Conservation (phyloP, 306 rosid genomes). For the Cercis canadensis region DNA sequence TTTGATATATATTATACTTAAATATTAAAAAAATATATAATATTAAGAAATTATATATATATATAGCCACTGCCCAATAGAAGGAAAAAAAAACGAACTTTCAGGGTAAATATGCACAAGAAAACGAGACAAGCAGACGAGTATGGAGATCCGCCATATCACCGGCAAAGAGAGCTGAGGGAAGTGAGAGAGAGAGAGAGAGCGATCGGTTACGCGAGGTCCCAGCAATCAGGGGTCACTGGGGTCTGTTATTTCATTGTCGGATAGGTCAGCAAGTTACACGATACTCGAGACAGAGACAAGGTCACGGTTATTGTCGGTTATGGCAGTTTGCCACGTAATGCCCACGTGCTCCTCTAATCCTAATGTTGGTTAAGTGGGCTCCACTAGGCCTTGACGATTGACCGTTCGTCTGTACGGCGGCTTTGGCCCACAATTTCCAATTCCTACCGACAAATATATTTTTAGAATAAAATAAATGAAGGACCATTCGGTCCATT, state of each 20-base stretch:
- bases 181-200: background rate
- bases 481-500: no score
- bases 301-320: slow-evolving; percentile 91
- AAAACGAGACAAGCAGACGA: no score
- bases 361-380: slow-evolving; percentile 42
- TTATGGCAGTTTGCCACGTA: slow-evolving; percentile 88
- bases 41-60: no score
- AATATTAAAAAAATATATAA: no score
- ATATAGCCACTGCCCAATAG: no score
- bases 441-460: slow-evolving; percentile 54
- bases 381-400: slow-evolving; percentile 38
- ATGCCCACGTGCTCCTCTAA: slow-evolving; percentile 61
- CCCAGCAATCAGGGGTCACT: background rate
- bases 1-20: no score
- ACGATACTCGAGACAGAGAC: slow-evolving; percentile 48
- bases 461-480: no score
- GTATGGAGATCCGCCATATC: no score
- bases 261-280: background rate
- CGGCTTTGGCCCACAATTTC: slow-evolving; percentile 37
- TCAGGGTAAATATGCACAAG: no score
- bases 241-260: background rate
- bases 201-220: background rate
- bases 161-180: no score
- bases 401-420: slow-evolving; percentile 46
- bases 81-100: no score